Percentiles rank a stretch among this genome's conserved stretches.
Conservation (phyloP, 2,329 filamentous ascomycete species). For the Pestalotiopsis sp. region DNA sequence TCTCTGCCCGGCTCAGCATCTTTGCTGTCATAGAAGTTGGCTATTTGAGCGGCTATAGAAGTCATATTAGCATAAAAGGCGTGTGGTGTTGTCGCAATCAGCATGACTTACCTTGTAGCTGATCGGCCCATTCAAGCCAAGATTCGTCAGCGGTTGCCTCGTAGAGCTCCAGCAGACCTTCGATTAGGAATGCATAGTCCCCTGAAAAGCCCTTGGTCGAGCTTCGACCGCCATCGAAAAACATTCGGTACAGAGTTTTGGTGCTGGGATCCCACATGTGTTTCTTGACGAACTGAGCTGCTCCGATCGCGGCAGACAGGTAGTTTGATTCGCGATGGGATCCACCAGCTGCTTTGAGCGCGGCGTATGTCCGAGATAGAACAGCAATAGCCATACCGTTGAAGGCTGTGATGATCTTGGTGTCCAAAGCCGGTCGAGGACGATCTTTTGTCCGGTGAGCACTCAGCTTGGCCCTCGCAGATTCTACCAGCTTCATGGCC, state of each 20-base stretch:
- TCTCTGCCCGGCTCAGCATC: constrained; percentile 33
- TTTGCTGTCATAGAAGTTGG: constrained; percentile 73
- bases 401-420: constrained; percentile 85
- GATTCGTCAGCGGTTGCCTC: constrained; percentile 77
- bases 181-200: constrained; percentile 89
- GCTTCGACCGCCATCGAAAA: constrained; percentile 65
- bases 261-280: constrained; percentile 71
- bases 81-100: background rate
- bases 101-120: constrained; percentile 53
- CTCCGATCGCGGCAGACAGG: constrained; percentile 65
- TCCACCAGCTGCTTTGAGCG: constrained; percentile 46
- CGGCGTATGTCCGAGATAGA: constrained; percentile 74
- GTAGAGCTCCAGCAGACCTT: constrained; percentile 82
- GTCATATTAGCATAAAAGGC: background rate
- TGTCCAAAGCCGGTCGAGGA: constrained; percentile 77
- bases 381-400: constrained; percentile 88
- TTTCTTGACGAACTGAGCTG: constrained; percentile 71
- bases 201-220: constrained; percentile 80
- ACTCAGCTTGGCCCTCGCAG: constrained; percentile 69
- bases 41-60: constrained; percentile 54
- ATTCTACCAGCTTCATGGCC: constrained; percentile 67
- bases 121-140: constrained; percentile 80
- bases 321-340: constrained; percentile 59
- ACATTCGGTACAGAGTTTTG: constrained; percentile 73
- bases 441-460: constrained; percentile 75